These are phyloP conservation scores for Mycena epipterygia DNA, from an alignment of 768 basidiomycete genomes.

Conservation along the genomic window DNA sequence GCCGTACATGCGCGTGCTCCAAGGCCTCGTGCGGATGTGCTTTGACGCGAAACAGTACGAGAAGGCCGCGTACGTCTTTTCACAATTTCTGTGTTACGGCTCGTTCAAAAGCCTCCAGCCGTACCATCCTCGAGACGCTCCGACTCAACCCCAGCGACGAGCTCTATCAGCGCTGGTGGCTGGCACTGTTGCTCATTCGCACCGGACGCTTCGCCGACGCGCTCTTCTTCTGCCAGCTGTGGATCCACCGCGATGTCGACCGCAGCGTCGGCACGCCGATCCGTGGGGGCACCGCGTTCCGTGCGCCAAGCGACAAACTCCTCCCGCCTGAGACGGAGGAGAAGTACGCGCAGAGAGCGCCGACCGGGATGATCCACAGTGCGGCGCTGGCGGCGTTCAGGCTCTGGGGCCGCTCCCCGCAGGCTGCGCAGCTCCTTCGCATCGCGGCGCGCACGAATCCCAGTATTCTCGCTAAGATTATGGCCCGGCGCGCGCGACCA, in stretches of 20 bases:
- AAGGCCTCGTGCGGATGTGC: slow-evolving; percentile 10
- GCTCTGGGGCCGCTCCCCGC: slow-evolving; percentile 42
- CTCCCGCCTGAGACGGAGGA: slow-evolving; percentile 29
- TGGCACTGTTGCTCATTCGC: slow-evolving; percentile 22
- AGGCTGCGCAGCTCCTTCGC: slow-evolving; percentile 46
- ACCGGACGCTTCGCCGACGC: slow-evolving; percentile 29
- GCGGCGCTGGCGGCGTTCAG: slow-evolving; percentile 49
- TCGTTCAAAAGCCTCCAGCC: background rate
- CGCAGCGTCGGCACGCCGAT: background rate
- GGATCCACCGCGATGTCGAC: background rate
- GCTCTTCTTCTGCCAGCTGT: slow-evolving; percentile 29
- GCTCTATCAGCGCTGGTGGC: slow-evolving; percentile 19
- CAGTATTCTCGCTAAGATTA: slow-evolving; percentile 44
- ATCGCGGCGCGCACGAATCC: slow-evolving; percentile 44
- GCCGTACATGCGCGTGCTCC: slow-evolving; percentile 27
- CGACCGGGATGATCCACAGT: slow-evolving; percentile 36
- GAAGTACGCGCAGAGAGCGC: background rate
- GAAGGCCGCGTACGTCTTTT: slow-evolving; percentile 1
- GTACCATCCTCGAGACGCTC: slow-evolving; percentile 23
- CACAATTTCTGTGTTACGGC: background rate
- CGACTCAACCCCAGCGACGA: slow-evolving; percentile 20
- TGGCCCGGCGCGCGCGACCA: slow-evolving; percentile 44
- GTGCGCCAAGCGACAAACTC: background rate
- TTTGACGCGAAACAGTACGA: slow-evolving; percentile 7
- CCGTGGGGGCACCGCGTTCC: slow-evolving; percentile 30